Evolutionary conservation across 2,329 filamentous ascomycete species (phyloP).

Genomic region (Verticillium tricorpus): DNA sequence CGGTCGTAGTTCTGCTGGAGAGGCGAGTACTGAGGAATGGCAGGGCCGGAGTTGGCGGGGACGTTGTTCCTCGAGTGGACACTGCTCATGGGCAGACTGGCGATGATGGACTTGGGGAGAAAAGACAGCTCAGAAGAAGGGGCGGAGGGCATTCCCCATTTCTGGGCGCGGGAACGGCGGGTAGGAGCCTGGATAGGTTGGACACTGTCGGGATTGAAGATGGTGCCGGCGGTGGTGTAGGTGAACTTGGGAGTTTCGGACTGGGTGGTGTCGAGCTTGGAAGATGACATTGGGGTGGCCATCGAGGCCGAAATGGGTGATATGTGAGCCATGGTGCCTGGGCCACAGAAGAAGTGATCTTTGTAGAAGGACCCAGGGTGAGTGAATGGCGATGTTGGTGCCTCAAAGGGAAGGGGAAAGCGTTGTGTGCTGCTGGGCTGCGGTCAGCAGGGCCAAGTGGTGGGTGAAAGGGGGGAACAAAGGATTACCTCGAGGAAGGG

Average conservation of each 20-base stretch:
- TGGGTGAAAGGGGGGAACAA: not conserved
- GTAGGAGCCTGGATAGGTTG: constrained; percentile 46
- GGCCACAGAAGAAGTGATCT: not conserved
- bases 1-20: constrained; percentile 52
- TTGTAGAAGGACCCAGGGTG: not conserved
- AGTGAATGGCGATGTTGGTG: not conserved
- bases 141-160: constrained; percentile 27
- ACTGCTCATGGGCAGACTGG: constrained; percentile 9
- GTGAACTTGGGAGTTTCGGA: constrained; percentile 25
- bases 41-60: not conserved
- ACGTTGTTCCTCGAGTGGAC: not conserved
- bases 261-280: not conserved
- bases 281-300: constrained; percentile 3
- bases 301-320: constrained; percentile 16
- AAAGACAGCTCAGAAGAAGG: constrained; percentile 25
- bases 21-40: constrained; percentile 38
- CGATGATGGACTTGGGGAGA: constrained; percentile 31
- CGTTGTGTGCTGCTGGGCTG: not conserved
- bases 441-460: not conserved
- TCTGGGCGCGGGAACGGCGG: constrained; percentile 43
- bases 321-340: constrained; percentile 22
- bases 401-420: not conserved
- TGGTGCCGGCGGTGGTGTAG: constrained; percentile 54
- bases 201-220: constrained; percentile 43
- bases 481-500: not conserved